Base-by-base conservation (phyloP, 352 stramenopile genomes). In the Stramenopiles sp. region DNA sequence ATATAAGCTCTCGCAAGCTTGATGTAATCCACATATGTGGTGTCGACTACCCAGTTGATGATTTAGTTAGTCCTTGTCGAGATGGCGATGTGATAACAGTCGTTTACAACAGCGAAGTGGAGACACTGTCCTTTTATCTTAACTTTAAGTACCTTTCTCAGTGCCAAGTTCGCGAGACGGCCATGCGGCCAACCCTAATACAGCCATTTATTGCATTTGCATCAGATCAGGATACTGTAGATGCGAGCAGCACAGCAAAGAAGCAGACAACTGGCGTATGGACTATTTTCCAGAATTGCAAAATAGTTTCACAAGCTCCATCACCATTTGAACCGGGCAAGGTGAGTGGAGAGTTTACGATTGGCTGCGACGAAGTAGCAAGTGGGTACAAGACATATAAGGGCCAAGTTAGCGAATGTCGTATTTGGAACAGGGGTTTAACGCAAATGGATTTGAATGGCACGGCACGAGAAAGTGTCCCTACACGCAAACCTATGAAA, bases 401-500 rank as follows among this genome's bases (percentile, higher is more conserved):
- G 4, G 39, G 39, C 14, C 30, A 33, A 31, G 22, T 78, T 31
- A 14, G 71, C 4, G 71, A 78, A 78, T 33, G 30, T 14, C 71
- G 71, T 33, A 14, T 78, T 8, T 78, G 71, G 71, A 14, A 78
- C 4, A 78, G 31, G 14, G 30, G 71, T 14, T 78, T 78, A 33
- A 33, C 71, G 4, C 30, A 33, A 31, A 78, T 4, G 4, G 71
- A 78, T 31, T 78, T 78, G 14, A 78, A 14, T 31, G 8, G 22
- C 8, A 31, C 31, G 22, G 4, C 71, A 33, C 4, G 31, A 14
- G 71, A 33, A 33, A 4, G 4, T 33, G 30, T 78, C 4, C 71
- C 71, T 14, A 78, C 71, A 14, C 30, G 71, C 4, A 78, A 78
- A 78, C 71, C 71, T 14, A 78, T 78, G 71, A 33, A 78, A 33